Conservation (phyloP, 1,284 basidiomycete genomes). For the Pyrrhoderma lamaoense region DNA sequence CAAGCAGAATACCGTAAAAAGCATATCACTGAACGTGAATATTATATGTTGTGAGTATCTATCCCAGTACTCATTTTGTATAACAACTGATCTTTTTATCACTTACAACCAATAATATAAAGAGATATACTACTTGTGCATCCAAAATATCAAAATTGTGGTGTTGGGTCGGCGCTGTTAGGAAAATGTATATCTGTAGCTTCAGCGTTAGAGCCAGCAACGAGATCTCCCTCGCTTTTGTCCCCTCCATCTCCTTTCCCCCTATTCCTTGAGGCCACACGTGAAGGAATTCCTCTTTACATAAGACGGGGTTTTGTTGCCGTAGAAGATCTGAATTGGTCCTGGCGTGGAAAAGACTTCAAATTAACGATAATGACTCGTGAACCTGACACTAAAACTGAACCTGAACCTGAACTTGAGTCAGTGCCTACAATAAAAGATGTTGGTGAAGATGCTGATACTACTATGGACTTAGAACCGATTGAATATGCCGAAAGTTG, state of each 20-base stretch:
- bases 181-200: slow-evolving; percentile 2
- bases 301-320: slow-evolving; percentile 2
- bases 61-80: neutral
- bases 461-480: no score
- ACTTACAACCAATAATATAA: neutral
- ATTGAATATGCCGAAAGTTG: no score
- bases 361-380: no score
- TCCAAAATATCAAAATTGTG: slow-evolving; percentile 7
- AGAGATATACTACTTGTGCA: slow-evolving; percentile 6
- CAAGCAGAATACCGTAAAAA: neutral
- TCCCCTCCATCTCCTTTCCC: neutral
- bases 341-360: no score
- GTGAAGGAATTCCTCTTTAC: neutral
- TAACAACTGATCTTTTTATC: neutral
- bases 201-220: neutral
- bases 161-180: slow-evolving; percentile 9
- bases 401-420: no score
- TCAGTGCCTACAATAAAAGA: no score
- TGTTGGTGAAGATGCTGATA: no score
- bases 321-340: neutral
- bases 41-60: slow-evolving; percentile 7
- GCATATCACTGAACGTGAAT: neutral
- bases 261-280: slow-evolving; percentile 6
- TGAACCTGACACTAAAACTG: no score
- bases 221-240: no score